Conservation (phyloP, 192 early-diverging fungal species). For the Podila verticillata region DNA sequence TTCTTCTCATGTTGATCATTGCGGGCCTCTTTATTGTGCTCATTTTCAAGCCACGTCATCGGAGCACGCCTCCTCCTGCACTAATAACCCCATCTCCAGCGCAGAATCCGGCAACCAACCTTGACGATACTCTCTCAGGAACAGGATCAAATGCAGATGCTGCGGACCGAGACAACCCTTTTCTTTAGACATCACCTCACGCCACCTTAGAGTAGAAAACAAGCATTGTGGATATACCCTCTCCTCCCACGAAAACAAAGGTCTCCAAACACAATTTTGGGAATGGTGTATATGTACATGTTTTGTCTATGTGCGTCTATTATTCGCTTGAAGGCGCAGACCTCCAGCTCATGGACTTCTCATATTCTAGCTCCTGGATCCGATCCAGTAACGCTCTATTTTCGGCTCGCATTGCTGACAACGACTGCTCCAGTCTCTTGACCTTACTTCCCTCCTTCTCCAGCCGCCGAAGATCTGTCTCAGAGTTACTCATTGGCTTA, state of each 20-base stretch:
- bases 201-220: too few relatives aligned
- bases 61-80: neutral
- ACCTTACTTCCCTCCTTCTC: conserved; percentile 20
- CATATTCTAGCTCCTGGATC: conserved; percentile 39
- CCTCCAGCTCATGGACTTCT: conserved; percentile 7
- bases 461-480: conserved; percentile 17
- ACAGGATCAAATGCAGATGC: neutral
- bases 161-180: too few relatives aligned
- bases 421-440: conserved; percentile 36
- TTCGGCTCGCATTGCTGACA: conserved; percentile 41
- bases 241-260: too few relatives aligned
- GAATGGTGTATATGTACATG: too few relatives aligned
- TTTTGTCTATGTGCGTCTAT: too few relatives aligned
- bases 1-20: conserved; percentile 80
- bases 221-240: too few relatives aligned
- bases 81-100: neutral
- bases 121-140: neutral
- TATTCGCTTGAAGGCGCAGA: too few relatives aligned
- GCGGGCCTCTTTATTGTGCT: conserved; percentile 83
- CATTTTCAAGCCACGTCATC: conserved; percentile 67
- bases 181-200: too few relatives aligned
- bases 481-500: neutral
- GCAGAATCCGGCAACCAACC: neutral
- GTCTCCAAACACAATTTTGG: too few relatives aligned
- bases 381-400: conserved; percentile 36